Percentiles rank a stretch among this genome's conserved stretches.
Conservation (phyloP, 148 eudicot species). For the Chenopodium formosanum region DNA sequence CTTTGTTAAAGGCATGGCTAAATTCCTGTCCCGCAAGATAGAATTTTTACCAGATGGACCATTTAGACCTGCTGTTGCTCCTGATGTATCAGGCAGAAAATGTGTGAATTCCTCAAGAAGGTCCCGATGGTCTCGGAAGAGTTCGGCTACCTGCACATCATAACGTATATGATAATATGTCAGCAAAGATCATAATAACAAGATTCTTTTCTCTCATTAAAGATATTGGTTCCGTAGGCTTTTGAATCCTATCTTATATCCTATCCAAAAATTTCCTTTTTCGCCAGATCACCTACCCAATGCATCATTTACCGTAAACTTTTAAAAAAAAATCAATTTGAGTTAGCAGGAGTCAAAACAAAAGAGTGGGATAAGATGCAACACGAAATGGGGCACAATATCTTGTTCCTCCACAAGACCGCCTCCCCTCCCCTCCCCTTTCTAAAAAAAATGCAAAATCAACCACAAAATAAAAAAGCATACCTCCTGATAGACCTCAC, state of each 20-base stretch:
- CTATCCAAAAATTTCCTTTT: not conserved
- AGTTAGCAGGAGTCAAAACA: not conserved
- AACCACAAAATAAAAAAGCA: not conserved
- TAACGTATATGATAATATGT: constrained; percentile 1
- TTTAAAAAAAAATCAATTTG: not conserved
- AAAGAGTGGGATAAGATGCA: not conserved
- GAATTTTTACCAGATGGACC: constrained; percentile 52
- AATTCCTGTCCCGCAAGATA: constrained; percentile 53
- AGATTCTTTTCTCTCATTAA: not conserved
- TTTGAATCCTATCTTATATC: not conserved
- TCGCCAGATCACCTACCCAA: not conserved
- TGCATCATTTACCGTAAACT: not conserved
- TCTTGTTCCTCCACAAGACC: not conserved
- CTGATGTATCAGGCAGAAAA: constrained; percentile 83
- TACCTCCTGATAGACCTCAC: constrained; percentile 92
- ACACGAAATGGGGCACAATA: not conserved
- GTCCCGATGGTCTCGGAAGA: constrained; percentile 74
- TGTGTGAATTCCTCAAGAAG: constrained; percentile 85
- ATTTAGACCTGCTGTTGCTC: constrained; percentile 45
- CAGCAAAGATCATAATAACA: not conserved
- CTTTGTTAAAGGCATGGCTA: constrained; percentile 50
- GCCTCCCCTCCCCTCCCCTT: not conserved
- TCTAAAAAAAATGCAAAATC: not conserved
- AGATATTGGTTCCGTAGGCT: not conserved
- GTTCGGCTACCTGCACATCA: constrained; percentile 58